Evolutionary conservation across 352 stramenopile species (phyloP), one percentile per base, ranked within the genome.

Genomic region (Phytophthora brassicae): DNA sequence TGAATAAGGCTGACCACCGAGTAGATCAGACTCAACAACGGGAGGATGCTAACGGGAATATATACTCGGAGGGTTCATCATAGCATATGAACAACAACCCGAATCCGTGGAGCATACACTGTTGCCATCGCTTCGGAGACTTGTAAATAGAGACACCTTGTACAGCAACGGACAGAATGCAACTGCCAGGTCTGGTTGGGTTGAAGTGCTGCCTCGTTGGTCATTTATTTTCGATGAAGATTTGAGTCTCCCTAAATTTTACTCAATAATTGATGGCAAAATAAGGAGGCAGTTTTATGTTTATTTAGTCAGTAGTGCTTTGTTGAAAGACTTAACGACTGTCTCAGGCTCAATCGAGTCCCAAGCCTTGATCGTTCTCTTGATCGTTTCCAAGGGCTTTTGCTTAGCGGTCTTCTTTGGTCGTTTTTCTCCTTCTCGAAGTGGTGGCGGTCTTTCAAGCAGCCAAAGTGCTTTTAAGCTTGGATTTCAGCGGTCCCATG

Each of bases 241-340:
- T 45, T 55, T 55, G 47, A 31, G 26, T 31, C 17, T 6, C 16
- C 3, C 19, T 31, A 45, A 55, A 35, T 33, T 35, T 55, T 55
- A 55, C 11, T 13, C 19, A 14, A 19, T n/a, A 58, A 19, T 45
- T 45, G n/a, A 47, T n/a, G 28, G 55, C 44, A 62, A 50, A 50
- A 49, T 39, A 41, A 55, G 55, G 28, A 49, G 44, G 55, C 45
- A 62, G 45, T 19, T 60, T 23, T 50, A 62, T 50, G n/a, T 55
- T 62, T 39, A 13, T 62, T 50, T 49, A 23, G 24, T 48, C 4
- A 43, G 17, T 17, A 52, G 33, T 6, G 35, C 44, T 38, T 62
- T 62, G 55, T 56, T 63, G 44, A 61, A 63, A 14, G 55, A 23
- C 6, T 26, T 63, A 1, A 36, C 50, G 41, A 56, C 23, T 5